Evolutionary conservation across 176 grass and related monocot species (phyloP), one percentile per base, ranked within the genome.

Genomic region (Rhynchospora tenuis): DNA sequence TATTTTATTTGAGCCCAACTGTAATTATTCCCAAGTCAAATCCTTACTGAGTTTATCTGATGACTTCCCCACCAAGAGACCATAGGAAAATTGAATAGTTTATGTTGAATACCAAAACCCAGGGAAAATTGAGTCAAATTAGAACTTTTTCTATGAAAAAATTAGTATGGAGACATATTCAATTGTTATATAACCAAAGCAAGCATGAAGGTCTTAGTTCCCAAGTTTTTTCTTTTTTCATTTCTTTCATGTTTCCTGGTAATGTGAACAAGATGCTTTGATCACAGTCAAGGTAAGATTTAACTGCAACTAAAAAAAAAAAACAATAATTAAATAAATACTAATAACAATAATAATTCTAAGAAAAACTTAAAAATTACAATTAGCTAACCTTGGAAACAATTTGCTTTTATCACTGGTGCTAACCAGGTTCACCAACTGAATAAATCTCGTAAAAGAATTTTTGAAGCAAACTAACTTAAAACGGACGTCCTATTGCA

Each of bases 11-110:
- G 12, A 38, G 12, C 28, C 27, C 0, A 2, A 38, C 12, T 38
- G 64, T 38, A 12, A 67, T 29, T 27, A 9, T 38, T 88, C 95
- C 89, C n/a, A 91, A 48, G 13, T 83, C 84, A 50, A 94, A 28
- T 78, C 92, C 90, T 83, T 97, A 91, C 1, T 88, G 85, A 55
- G 90, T 91, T 84, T 93, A 38, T 38, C 33, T 38, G 33, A 38
- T 38, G 33, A 38, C 3, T 38, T 38, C 33, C 33, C 89, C 76
- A 91, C 84, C 91, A 93, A 88, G 86, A 85, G 90, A 86, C 85
- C 95, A 5, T 19, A 6, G 19, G 7, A 17, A 58, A 58, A 58
- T 58, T 58, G 1, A 1, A n/a, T 19, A n/a, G 16, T 17, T 57
- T 58, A 58, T 58, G 55, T n/a, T 58, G 17, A 58, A 38, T 38